Percentiles rank a stretch among this genome's conserved stretches.
These are phyloP conservation scores for Acanthamoeba lenticulata DNA, from an alignment of 208 protist genomes.

Conservation along the genomic window DNA sequence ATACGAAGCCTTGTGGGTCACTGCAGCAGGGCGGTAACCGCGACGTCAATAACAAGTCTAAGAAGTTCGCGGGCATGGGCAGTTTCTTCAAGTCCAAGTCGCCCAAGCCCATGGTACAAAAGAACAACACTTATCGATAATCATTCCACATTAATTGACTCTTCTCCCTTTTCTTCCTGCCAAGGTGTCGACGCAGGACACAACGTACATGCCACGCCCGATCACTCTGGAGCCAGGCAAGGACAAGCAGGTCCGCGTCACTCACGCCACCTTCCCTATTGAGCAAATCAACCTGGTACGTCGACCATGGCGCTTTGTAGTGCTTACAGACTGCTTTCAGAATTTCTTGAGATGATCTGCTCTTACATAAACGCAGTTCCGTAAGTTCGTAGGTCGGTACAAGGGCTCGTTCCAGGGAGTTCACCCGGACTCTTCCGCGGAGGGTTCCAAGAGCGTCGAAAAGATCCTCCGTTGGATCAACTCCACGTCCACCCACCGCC, in stretches of 20 bases:
- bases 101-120: background rate
- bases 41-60: background rate
- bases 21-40: background rate
- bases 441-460: background rate
- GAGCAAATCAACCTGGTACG: slow-evolving; percentile 20
- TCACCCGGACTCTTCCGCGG: background rate
- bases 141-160: background rate
- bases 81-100: background rate
- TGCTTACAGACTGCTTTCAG: background rate
- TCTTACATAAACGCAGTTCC: background rate
- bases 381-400: background rate
- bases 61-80: background rate
- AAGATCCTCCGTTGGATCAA: slow-evolving; percentile 18
- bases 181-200: slow-evolving; percentile 21
- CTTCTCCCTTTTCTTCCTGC: background rate
- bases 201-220: background rate
- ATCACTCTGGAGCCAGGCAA: background rate
- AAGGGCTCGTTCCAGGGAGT: background rate
- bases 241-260: slow-evolving; percentile 2
- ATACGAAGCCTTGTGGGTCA: background rate
- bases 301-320: background rate
- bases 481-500: background rate
- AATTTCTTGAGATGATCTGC: background rate
- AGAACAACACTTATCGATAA: background rate
- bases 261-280: slow-evolving; percentile 2